Base-by-base conservation (phyloP, 768 basidiomycete genomes). In the Naganishia randhawae region DNA sequence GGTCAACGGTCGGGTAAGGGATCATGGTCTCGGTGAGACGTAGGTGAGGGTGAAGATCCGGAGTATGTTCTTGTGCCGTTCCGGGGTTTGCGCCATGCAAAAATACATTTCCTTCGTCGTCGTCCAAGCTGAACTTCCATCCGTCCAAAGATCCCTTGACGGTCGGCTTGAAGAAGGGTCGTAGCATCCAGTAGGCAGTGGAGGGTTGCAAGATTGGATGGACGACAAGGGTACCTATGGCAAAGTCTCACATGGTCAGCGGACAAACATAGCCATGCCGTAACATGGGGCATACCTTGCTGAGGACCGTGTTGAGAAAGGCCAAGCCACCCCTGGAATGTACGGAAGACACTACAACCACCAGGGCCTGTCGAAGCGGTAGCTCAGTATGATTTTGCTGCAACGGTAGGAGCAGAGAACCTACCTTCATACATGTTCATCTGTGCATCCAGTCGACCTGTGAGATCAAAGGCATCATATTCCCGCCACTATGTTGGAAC, bases 41-140 rank as follows among this genome's bases (percentile, higher is more conserved):
- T n/a, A 89, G 74, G 77, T 89, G 87, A 0, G 88, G 88, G 71
- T 89, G 88, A 0, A 85, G 81, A 35, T 65, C 73, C 29, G 84
- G 82, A 48, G 82, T 85, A 33, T 87, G 75, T 71, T 87, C 87
- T 65, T 86, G 86, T 0, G 83, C 82, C 65, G 83, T 84, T 0
- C 85, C 85, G 6, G 84, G 81, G 13, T 81, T 80, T 31, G 84
- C 83, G 0, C 86, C 86, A 0, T 86, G 85, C 73, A 88, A 88
- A 0, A 77, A 72, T 13, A 33, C 10, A 9, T 32, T 33, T 17
- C 54, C 32, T 27, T 57, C 33, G 11, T 57, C n/a, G 16, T 41
- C 37, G 32, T 57, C 54, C 32, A 41, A 17, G 27, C 54, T 35
- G 35, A 33, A 35, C 54, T 33, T 57, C 54, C 32, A 63, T 4